A percentile compares a stretch with the other conserved stretches of the same genome.
These are phyloP conservation scores for Penicillium paxilli DNA, from an alignment of 495 filamentous ascomycete species.

Conservation along the genomic window DNA sequence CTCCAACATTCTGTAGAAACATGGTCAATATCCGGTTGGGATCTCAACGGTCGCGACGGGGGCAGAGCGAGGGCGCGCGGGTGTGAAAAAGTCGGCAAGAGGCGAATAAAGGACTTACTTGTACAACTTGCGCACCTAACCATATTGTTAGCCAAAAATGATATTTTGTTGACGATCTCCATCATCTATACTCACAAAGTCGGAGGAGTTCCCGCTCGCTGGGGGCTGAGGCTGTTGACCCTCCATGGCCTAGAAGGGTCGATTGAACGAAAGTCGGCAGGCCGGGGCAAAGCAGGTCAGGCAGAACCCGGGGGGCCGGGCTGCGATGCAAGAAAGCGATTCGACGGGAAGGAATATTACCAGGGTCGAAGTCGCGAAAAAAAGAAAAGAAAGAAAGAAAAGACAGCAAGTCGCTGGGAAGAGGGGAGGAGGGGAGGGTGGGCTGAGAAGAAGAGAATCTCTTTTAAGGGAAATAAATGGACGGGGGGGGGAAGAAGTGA, in stretches of 20 bases:
- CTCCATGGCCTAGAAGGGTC: slow-evolving; percentile 46
- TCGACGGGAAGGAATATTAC: not conserved
- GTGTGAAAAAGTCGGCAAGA: slow-evolving; percentile 1
- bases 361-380: slow-evolving; percentile 9
- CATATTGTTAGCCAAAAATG: slow-evolving; percentile 29
- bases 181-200: slow-evolving; percentile 72
- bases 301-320: slow-evolving; percentile 20
- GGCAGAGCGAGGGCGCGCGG: slow-evolving; percentile 12
- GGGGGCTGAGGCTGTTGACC: slow-evolving; percentile 46
- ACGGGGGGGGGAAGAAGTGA: slow-evolving; percentile 1
- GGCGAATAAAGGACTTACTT: slow-evolving; percentile 62
- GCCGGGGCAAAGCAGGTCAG: slow-evolving; percentile 49
- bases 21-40: slow-evolving; percentile 4
- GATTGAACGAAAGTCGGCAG: slow-evolving; percentile 4
- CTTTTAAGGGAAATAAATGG: not conserved
- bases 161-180: slow-evolving; percentile 9
- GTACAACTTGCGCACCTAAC: slow-evolving; percentile 95
- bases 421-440: no score
- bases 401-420: slow-evolving; percentile 6
- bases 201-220: slow-evolving; percentile 68
- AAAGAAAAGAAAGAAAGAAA: slow-evolving; percentile 8
- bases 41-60: slow-evolving; percentile 8
- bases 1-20: slow-evolving; percentile 81
- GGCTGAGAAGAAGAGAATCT: slow-evolving; percentile 15
- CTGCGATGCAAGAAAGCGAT: slow-evolving; percentile 2